Evolutionary conservation across 2,329 filamentous ascomycete genomes (phyloP).

Genomic region (Fusarium goolgardi): DNA sequence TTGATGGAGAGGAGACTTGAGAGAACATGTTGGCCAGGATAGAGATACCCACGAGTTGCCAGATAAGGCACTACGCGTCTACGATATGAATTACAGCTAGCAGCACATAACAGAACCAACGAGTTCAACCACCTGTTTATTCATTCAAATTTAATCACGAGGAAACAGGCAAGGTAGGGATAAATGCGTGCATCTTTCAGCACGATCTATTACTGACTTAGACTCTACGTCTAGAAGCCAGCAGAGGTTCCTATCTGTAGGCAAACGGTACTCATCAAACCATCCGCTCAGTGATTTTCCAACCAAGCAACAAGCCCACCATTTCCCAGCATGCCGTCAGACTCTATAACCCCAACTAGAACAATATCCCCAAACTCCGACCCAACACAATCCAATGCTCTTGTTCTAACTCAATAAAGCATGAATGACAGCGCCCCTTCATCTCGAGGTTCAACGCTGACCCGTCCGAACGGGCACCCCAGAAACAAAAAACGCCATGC

Average conservation of each 20-base stretch:
- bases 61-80: conserved; percentile 27
- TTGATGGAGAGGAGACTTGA: conserved; percentile 33
- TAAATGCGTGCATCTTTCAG: conserved; percentile 47
- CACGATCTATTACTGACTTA: conserved; percentile 45
- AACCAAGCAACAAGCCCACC: conserved; percentile 42
- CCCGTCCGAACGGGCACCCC: conserved; percentile 20
- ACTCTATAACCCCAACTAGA: conserved; percentile 35
- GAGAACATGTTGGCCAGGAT: not conserved
- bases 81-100: conserved; percentile 8
- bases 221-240: conserved; percentile 48
- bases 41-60: conserved; percentile 43
- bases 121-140: not conserved
- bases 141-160: not conserved
- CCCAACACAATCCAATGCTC: conserved; percentile 5
- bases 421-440: conserved; percentile 9
- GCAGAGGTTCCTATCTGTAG: conserved; percentile 40
- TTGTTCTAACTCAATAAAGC: conserved; percentile 13
- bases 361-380: conserved; percentile 19
- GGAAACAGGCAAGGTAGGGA: conserved; percentile 12
- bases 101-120: not conserved
- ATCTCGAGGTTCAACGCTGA: conserved; percentile 18
- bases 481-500: conserved; percentile 40
- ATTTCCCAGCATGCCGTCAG: conserved; percentile 39
- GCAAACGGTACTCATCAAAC: conserved; percentile 45
- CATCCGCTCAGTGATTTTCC: conserved; percentile 46